Conservation (phyloP, 192 early-diverging fungal species). For the Spinellus fusiger region DNA sequence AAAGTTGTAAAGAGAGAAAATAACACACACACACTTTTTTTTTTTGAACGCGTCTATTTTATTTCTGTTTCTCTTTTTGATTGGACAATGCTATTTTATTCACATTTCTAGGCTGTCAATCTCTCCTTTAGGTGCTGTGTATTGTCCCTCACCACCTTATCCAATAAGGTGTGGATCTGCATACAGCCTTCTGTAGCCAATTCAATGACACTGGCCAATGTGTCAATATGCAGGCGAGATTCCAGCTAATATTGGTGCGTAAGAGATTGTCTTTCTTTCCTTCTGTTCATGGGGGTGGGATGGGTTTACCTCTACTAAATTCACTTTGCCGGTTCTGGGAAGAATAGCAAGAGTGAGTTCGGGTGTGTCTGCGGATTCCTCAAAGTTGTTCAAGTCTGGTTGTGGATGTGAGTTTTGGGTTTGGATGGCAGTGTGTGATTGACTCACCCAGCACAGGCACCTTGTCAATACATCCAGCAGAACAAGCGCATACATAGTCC, state of each 20-base stretch:
- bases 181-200: constrained; percentile 70
- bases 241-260: constrained; percentile 59
- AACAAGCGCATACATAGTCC: constrained; percentile 83
- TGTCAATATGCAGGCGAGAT: constrained; percentile 78
- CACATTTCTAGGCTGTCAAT: neutral
- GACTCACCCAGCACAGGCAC: constrained; percentile 61
- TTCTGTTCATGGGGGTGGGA: too few relatives aligned
- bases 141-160: neutral
- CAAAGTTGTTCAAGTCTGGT: constrained; percentile 77
- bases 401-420: neutral
- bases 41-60: neutral
- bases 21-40: neutral
- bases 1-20: too few relatives aligned
- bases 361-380: constrained; percentile 84
- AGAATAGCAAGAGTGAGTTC: constrained; percentile 82
- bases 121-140: neutral
- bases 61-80: neutral
- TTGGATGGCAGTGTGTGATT: neutral
- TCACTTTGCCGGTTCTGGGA: constrained; percentile 78
- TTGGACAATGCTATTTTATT: neutral
- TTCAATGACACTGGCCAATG: constrained; percentile 55
- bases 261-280: neutral
- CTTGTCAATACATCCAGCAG: constrained; percentile 79
- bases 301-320: constrained; percentile 59
- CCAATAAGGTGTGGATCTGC: constrained; percentile 34